Evolutionary conservation across 768 basidiomycete genomes (phyloP).

Genomic region (Pleurotus platypus): DNA sequence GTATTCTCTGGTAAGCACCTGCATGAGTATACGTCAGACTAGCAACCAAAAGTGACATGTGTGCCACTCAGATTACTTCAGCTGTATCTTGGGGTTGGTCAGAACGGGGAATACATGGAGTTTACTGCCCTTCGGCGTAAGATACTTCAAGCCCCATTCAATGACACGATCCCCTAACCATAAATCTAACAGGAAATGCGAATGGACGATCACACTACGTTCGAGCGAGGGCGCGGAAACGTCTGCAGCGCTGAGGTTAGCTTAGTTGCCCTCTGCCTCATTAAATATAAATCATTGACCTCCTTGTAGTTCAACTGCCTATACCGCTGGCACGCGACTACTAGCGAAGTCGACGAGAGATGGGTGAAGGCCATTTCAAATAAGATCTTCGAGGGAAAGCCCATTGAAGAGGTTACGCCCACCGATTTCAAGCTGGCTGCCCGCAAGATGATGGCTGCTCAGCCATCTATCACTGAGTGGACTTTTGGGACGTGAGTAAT

Average conservation of each 20-base stretch:
- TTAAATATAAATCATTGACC: neutral
- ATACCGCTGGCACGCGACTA: conserved; percentile 84
- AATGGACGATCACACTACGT: conserved; percentile 53
- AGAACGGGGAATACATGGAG: conserved; percentile 76
- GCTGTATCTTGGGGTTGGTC: conserved; percentile 74
- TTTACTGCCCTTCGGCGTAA: conserved; percentile 67
- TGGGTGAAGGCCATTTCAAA: conserved; percentile 56
- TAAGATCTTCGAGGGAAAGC: conserved; percentile 50
- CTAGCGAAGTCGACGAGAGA: conserved; percentile 64
- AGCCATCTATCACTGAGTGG: conserved; percentile 57
- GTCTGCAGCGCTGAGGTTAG: conserved; percentile 76
- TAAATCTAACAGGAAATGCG: conserved; percentile 55
- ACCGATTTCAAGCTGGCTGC: conserved; percentile 51
- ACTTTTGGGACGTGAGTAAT: conserved; percentile 56
- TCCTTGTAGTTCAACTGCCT: conserved; percentile 72
- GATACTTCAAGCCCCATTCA: conserved; percentile 15
- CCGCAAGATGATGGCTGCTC: conserved; percentile 28
- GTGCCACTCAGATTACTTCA: conserved; percentile 72
- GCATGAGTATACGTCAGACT: neutral
- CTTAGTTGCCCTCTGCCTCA: neutral
- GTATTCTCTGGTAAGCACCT: conserved; percentile 3
- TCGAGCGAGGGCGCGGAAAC: conserved; percentile 81
- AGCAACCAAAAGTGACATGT: conserved; percentile 41
- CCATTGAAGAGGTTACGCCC: conserved; percentile 39
- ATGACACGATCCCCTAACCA: neutral